A percentile compares a stretch with the other conserved stretches of the same genome.
phyloP scores from a whole-genome alignment of 768 basidiomycete species.

The Hortiboletus flavorubellus region DNA sequence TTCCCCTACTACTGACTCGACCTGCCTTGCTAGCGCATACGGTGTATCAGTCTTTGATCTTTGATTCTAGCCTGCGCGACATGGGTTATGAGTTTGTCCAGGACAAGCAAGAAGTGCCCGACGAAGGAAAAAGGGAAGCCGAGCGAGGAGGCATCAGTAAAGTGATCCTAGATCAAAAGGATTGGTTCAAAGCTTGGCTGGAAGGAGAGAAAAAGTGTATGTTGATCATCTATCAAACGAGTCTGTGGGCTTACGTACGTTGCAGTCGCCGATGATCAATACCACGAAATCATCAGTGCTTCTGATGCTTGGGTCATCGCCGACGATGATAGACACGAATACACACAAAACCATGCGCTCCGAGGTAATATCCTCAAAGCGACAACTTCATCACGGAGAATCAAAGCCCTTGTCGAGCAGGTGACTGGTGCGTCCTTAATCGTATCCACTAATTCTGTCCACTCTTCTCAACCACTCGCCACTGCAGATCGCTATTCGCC shows the following conservation, averaged over 20 bases:
- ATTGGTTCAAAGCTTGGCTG: constrained; percentile 93
- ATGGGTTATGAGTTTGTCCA: constrained; percentile 61
- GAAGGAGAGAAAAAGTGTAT: constrained; percentile 85
- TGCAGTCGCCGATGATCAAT: constrained; percentile 84
- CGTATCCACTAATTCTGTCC: not conserved
- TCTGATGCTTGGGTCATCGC: constrained; percentile 84
- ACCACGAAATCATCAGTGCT: constrained; percentile 76
- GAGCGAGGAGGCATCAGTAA: constrained; percentile 79
- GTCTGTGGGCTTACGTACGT: not conserved
- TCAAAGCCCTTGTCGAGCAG: constrained; percentile 87
- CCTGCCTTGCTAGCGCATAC: constrained; percentile 93
- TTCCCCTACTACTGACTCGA: constrained; percentile 69
- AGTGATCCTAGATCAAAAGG: constrained; percentile 73
- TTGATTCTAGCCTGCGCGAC: constrained; percentile 75
- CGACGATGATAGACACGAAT: constrained; percentile 56
- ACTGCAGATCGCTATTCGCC: constrained; percentile 83
- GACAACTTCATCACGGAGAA: constrained; percentile 78
- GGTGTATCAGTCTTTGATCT: constrained; percentile 86
- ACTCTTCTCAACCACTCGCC: not conserved
- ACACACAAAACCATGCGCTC: constrained; percentile 24
- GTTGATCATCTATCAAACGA: constrained; percentile 27
- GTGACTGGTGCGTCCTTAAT: constrained; percentile 63
- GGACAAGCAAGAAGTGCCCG: constrained; percentile 15
- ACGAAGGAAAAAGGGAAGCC: constrained; percentile 18
- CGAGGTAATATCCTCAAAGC: constrained; percentile 49